Evolutionary conservation across 2,329 filamentous ascomycete species (phyloP).

Genomic region (Rutstroemia sydowiana): DNA sequence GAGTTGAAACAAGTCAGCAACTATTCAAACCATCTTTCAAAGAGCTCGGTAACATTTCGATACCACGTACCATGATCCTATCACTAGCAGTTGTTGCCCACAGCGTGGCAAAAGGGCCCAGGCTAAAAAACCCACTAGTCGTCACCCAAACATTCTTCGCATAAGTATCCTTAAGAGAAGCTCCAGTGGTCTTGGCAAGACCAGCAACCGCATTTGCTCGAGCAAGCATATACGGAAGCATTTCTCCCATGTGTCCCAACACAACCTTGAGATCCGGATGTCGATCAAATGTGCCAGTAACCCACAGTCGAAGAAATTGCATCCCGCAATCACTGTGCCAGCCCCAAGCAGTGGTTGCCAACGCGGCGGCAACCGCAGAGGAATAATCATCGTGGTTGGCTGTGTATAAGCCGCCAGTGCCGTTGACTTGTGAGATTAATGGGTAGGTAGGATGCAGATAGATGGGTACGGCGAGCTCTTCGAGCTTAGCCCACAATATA

Average conservation of each 20-base stretch:
- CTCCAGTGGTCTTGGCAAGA: slow-evolving; percentile 28
- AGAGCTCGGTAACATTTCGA: too few species aligned
- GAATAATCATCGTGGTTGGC: slow-evolving; percentile 29
- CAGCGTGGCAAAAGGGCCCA: slow-evolving; percentile 41
- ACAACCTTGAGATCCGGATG: slow-evolving; percentile 47
- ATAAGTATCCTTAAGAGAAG: slow-evolving; percentile 42
- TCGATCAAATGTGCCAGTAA: slow-evolving; percentile 46
- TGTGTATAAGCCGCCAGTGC: too few species aligned
- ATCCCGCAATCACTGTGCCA: slow-evolving; percentile 45
- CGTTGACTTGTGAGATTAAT: too few species aligned
- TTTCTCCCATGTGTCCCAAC: slow-evolving; percentile 45
- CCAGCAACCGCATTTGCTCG: slow-evolving; percentile 36
- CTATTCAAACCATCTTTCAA: too few species aligned
- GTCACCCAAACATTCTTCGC: slow-evolving; percentile 51
- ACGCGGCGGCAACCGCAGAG: slow-evolving; percentile 23
- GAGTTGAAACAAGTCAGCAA: too few species aligned
- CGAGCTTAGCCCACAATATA: slow-evolving; percentile 28
- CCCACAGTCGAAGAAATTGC: slow-evolving; percentile 42
- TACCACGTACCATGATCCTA: too few species aligned
- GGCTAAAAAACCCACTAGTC: slow-evolving; percentile 45
- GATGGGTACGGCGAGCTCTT: slow-evolving; percentile 36
- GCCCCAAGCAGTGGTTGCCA: slow-evolving; percentile 39
- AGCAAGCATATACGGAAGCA: slow-evolving; percentile 48
- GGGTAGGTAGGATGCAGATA: slow-evolving; percentile 37
- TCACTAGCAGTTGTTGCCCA: too few species aligned